A percentile compares a stretch with the other conserved stretches of the same genome.
These are phyloP conservation scores for Mycena haematopus DNA, from an alignment of 768 basidiomycete species.

Conservation along the genomic window DNA sequence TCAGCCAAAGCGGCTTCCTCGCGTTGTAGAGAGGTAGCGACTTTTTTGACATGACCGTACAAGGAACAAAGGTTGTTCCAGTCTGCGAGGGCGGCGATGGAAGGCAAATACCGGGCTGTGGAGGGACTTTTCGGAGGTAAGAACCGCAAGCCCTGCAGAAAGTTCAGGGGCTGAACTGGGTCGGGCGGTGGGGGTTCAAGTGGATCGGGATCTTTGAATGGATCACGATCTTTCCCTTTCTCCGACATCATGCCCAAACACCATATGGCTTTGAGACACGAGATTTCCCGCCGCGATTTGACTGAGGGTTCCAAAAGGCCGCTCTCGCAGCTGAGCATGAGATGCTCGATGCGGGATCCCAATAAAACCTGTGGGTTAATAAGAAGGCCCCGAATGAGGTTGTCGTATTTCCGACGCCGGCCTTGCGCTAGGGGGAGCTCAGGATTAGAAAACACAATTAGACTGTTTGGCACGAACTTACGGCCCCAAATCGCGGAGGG, in stretches of 20 bases:
- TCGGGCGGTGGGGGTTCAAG: slow-evolving; percentile 7
- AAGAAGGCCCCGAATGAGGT: slow-evolving; percentile 28
- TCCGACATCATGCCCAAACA: slow-evolving; percentile 29
- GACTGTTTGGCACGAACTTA: too few relatives aligned
- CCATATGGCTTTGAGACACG: slow-evolving; percentile 30
- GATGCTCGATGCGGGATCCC: slow-evolving; percentile 29
- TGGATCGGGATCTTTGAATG: neutral
- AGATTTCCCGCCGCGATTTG: slow-evolving; percentile 18
- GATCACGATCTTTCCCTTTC: slow-evolving; percentile 5
- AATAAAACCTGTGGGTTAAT: slow-evolving; percentile 14
- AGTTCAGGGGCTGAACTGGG: slow-evolving; percentile 23
- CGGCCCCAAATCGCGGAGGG: slow-evolving; percentile 22
- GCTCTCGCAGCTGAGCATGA: slow-evolving; percentile 28
- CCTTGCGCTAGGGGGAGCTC: slow-evolving; percentile 4
- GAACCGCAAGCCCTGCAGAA: slow-evolving; percentile 11
- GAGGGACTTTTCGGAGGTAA: slow-evolving; percentile 5
- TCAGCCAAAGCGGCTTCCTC: neutral
- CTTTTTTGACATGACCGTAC: slow-evolving; percentile 21
- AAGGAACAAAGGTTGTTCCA: slow-evolving; percentile 30
- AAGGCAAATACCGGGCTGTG: slow-evolving; percentile 23
- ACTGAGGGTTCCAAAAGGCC: slow-evolving; percentile 23
- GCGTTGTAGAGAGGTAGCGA: neutral
- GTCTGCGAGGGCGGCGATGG: slow-evolving; percentile 21
- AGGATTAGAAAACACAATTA: neutral
- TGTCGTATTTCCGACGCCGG: slow-evolving; percentile 28